Base-by-base conservation (phyloP, 176 grass and related monocot species). In the Saccharum officinarum region DNA sequence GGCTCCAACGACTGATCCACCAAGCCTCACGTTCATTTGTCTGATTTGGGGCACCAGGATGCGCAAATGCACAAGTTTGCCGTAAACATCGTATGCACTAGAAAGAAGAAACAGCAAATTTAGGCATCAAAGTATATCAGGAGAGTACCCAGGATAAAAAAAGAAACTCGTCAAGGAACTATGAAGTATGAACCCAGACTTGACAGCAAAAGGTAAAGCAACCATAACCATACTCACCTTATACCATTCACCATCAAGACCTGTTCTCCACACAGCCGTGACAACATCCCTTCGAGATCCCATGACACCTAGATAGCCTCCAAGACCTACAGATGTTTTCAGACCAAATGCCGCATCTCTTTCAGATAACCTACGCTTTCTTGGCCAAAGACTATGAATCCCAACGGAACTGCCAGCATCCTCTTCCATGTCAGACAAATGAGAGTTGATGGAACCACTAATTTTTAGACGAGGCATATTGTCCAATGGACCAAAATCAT, bases 301-400 rank as follows among this genome's bases (percentile, higher is more conserved):
- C 93, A 99, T 99, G 14, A 99, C 94, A 80, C 97, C 97, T 63
- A 96, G 90, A 94, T 94, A 99, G 64, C 90, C 71, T 92, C 97
- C 97, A 41, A 99, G 83, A 64, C 97, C 97, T 14, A 99, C 88
- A 20, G 97, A 99, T 87, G 93, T 99, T 87, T 92, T 99, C 88
- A 99, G 88, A 76, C 97, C 97, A 89, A 99, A 99, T 82, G 97
- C 97, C 41, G 97, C 97, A 72, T 99, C 97, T 75, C 97, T 92
- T 88, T 99, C 97, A 66, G 97, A 99, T 34, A 96, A 84, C 26
- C 97, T 89, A 0, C 97, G 92, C 75, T 98, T 98, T 86, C 93
- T 98, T 50, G 97, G 97, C 93, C 97, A 98, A 46, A 96, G 90
- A 73, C 80, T 87, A 86, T 92, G 93, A 72, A 89, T 74, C 13